Base-by-base conservation (phyloP, 2,329 filamentous ascomycete genomes). In the Aureobasidium musti region DNA sequence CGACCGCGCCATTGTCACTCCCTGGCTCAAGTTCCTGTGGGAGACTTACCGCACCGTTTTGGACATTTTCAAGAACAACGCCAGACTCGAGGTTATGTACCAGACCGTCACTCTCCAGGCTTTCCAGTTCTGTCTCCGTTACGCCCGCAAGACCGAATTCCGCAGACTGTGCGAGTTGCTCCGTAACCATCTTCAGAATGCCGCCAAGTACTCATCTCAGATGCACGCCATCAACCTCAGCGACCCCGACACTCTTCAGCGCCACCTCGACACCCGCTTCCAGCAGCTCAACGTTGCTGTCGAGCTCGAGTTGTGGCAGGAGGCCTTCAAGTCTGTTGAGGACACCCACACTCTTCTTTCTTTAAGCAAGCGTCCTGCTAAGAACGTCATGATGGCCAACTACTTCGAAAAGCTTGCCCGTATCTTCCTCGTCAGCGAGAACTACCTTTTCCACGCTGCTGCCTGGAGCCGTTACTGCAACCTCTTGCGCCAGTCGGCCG, bases 321-420 rank as follows among this genome's bases (percentile, higher is more conserved):
- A 99, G 83, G 95, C 95, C 71, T 99, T 99, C 90, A 91, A 95
- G 79, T 97, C 92, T 76, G 94, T 99, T 59, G 95, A 99, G 82
- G 95, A 99, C 77, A 98, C 98, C 73, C 95, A 99, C 82, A 98
- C 93, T 61, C 87, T 99, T 65, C 88, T 99, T 72, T 98, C 90
- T 82, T 86, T 98, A 73, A 98, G 94, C 89, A 98, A 98, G 87
- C 91, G 95, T 66, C 93, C 93, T 45, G 90, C 95, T 65, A 98
- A 98, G 89, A 97, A 97, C 78, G 85, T 97, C 77, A 98, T 99
- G 95, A 99, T 99, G 95, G 95, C 95, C 81, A 99, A 98, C 84
- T 99, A 99, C 86, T 99, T 98, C 81, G 95, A 99, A 85, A 98
- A 98, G 83, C 88, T 99, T 67, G 97, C 95, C 47, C 89, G 93